phyloP scores from a whole-genome alignment of 1,284 basidiomycete genomes.

The Apiotrichum sp. region DNA sequence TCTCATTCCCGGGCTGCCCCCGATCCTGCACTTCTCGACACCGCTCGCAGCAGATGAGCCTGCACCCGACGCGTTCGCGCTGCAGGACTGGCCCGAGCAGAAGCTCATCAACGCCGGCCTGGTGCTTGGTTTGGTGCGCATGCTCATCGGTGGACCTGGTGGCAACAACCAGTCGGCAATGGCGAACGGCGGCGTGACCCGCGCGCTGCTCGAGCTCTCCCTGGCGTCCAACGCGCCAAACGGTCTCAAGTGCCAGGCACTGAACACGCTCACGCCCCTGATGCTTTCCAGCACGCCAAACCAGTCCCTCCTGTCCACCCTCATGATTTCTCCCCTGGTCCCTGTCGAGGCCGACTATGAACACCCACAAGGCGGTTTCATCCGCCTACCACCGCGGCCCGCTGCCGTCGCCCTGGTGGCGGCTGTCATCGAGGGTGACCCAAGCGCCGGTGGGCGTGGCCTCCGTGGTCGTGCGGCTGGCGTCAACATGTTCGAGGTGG shows the following conservation, averaged over 20 bases:
- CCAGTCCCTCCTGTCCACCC: slow-evolving; percentile 50
- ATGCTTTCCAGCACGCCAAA: slow-evolving; percentile 48
- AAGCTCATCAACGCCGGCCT: slow-evolving; percentile 73
- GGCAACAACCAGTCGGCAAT: slow-evolving; percentile 59
- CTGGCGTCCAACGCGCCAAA: slow-evolving; percentile 89
- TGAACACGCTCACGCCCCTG: slow-evolving; percentile 68
- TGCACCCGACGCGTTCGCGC: slow-evolving; percentile 83
- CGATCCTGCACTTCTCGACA: slow-evolving; percentile 79
- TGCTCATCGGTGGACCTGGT: slow-evolving; percentile 60
- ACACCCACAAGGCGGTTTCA: slow-evolving; percentile 46
- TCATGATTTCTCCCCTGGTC: slow-evolving; percentile 48
- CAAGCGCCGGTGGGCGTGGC: slow-evolving; percentile 32
- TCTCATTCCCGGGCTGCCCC: slow-evolving; percentile 70
- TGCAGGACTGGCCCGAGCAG: slow-evolving; percentile 94
- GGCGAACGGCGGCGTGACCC: slow-evolving; percentile 58
- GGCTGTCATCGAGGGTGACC: slow-evolving; percentile 41
- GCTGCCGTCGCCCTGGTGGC: slow-evolving; percentile 47
- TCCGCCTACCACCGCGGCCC: slow-evolving; percentile 42
- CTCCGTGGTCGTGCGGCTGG: slow-evolving; percentile 47
- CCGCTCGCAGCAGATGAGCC: slow-evolving; percentile 58
- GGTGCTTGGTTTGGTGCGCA: slow-evolving; percentile 65
- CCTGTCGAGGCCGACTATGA: slow-evolving; percentile 45
- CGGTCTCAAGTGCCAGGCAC: slow-evolving; percentile 72
- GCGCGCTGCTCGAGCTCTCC: slow-evolving; percentile 79
- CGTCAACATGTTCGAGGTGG: slow-evolving; percentile 49